Percentiles rank a stretch among this genome's conserved stretches.
These are phyloP conservation scores for Westerdykella sp. DNA, from an alignment of 2,329 filamentous ascomycete genomes.

Conservation along the genomic window DNA sequence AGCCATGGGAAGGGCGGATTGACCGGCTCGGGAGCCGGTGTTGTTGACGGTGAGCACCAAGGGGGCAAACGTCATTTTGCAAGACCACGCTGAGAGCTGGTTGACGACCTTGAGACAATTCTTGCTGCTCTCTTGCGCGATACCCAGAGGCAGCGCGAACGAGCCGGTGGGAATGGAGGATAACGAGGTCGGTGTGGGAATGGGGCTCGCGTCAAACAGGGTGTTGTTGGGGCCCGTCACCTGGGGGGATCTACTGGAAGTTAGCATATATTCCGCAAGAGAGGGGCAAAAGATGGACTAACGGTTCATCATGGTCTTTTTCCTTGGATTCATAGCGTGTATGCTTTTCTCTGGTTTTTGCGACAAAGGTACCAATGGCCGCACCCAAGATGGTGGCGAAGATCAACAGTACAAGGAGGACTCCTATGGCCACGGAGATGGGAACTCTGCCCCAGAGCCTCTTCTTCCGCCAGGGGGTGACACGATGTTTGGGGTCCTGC, in stretches of 20 bases:
- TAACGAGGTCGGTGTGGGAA: slow-evolving; percentile 42
- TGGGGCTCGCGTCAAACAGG: slow-evolving; percentile 47
- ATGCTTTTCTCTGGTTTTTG: slow-evolving; percentile 29
- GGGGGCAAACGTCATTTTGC: slow-evolving; percentile 36
- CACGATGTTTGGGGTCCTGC: slow-evolving; percentile 21
- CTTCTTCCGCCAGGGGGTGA: slow-evolving; percentile 35
- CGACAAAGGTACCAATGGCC: slow-evolving; percentile 49
- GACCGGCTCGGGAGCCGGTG: slow-evolving; percentile 7
- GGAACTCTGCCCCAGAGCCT: slow-evolving; percentile 46
- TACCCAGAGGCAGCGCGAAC: slow-evolving; percentile 44
- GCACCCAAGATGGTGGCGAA: slow-evolving; percentile 47
- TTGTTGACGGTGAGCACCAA: slow-evolving; percentile 26
- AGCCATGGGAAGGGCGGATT: slow-evolving; percentile 10
- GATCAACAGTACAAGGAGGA: slow-evolving; percentile 42
- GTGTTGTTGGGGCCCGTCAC: slow-evolving; percentile 43
- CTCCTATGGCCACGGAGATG: slow-evolving; percentile 46
- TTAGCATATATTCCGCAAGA: slow-evolving; percentile 10
- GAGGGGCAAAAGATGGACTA: slow-evolving; percentile 12
- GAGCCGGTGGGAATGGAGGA: slow-evolving; percentile 46
- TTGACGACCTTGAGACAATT: slow-evolving; percentile 44
- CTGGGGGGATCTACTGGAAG: slow-evolving; percentile 32
- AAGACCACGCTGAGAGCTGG: slow-evolving; percentile 49
- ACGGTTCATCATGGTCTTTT: slow-evolving; percentile 22
- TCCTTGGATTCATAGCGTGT: slow-evolving; percentile 9
- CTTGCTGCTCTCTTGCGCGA: slow-evolving; percentile 43